Percentiles rank a stretch among this genome's conserved stretches.
Evolutionary conservation across 306 rosid species (phyloP).

Genomic region (Pyrus pyrifolia): DNA sequence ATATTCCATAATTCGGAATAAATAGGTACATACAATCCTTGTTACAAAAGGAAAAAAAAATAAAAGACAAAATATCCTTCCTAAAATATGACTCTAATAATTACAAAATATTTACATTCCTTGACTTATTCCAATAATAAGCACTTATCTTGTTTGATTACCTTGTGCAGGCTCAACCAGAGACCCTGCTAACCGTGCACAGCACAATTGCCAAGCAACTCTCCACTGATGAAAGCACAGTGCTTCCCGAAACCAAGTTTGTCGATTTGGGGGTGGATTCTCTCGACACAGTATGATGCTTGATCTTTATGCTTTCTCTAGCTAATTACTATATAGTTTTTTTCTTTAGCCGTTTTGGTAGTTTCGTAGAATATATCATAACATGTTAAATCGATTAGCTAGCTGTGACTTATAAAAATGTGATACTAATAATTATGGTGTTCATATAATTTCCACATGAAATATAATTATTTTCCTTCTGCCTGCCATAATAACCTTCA

Average conservation of each 20-base stretch:
- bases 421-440: background rate
- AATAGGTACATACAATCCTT: no score
- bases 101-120: no score
- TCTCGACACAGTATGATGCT: conserved; percentile 45
- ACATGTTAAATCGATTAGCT: background rate
- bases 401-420: background rate
- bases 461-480: no score
- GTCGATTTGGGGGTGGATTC: conserved; percentile 69
- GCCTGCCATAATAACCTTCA: background rate
- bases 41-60: no score
- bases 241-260: conserved; percentile 53
- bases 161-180: conserved; percentile 37
- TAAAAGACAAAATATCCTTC: no score
- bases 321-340: background rate
- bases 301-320: background rate
- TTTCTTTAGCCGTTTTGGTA: background rate
- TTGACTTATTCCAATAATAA: background rate
- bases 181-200: conserved; percentile 50
- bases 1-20: no score
- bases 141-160: background rate
- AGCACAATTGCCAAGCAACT: conserved; percentile 56
- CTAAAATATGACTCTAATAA: no score
- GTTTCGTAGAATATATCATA: background rate
- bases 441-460: background rate
- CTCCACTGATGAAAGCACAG: conserved; percentile 41